Conservation (phyloP, 192 early-diverging fungal genomes). For the Phycomyces blakesleeanus region DNA sequence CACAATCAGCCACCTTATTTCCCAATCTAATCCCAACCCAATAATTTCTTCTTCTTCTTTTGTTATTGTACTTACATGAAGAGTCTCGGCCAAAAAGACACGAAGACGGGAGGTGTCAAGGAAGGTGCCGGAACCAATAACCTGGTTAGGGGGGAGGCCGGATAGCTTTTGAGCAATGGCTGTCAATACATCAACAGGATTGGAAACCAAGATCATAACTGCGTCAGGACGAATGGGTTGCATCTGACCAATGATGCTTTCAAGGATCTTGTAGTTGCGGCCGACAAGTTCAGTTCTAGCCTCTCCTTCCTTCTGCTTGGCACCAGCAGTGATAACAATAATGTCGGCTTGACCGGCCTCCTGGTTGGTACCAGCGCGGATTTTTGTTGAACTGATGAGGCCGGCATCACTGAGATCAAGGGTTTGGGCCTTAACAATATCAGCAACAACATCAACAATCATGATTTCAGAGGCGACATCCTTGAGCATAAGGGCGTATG, state of each 20-base stretch:
- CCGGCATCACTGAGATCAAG: constrained; percentile 82
- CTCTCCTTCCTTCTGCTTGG: constrained; percentile 76
- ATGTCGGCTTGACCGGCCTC: constrained; percentile 83
- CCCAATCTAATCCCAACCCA: background rate
- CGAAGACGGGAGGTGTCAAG: constrained; percentile 75
- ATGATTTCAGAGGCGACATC: constrained; percentile 68
- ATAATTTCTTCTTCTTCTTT: constrained; percentile 1
- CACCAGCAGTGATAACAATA: constrained; percentile 81
- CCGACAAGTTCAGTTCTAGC: constrained; percentile 68
- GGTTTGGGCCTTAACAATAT: constrained; percentile 69
- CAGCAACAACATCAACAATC: constrained; percentile 64
- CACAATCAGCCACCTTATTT: constrained; percentile 19
- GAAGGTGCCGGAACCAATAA: constrained; percentile 84
- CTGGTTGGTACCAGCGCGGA: constrained; percentile 55
- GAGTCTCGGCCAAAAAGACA: constrained; percentile 45
- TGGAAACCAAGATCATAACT: constrained; percentile 77
- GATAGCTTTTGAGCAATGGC: constrained; percentile 80
- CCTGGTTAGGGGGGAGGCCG: constrained; percentile 71
- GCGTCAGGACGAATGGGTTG: constrained; percentile 70
- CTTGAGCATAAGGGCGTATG: constrained; percentile 67
- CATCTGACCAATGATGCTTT: constrained; percentile 64
- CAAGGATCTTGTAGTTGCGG: constrained; percentile 77
- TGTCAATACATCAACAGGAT: constrained; percentile 82
- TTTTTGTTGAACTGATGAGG: constrained; percentile 60
- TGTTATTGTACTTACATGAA: constrained; percentile 24